Evolutionary conservation across 106 monocot species (phyloP).

Genomic region (Allium fistulosum): DNA sequence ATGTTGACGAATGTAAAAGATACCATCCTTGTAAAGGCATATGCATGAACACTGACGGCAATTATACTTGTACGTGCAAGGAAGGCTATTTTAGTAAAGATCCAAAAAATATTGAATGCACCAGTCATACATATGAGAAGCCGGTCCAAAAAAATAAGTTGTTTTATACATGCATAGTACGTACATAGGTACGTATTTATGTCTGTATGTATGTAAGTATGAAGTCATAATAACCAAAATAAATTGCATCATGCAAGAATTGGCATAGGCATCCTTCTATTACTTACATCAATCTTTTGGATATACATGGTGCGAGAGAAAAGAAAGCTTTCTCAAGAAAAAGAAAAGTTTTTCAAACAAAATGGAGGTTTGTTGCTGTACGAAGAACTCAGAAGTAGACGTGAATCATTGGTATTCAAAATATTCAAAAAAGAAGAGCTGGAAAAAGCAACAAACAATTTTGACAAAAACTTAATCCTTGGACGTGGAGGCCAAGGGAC

Average conservation of each 20-base stretch:
- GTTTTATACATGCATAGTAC: neutral
- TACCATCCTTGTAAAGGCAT: neutral
- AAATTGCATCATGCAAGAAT: neutral
- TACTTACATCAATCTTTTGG: neutral
- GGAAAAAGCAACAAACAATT: constrained; percentile 25
- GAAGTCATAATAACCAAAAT: neutral
- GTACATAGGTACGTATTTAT: neutral
- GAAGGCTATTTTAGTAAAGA: neutral
- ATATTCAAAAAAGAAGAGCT: constrained; percentile 6
- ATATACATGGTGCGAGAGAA: neutral
- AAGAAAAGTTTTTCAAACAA: constrained; percentile 16
- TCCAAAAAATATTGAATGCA: neutral
- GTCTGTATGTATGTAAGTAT: neutral
- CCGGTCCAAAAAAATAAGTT: neutral
- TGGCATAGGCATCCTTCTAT: neutral
- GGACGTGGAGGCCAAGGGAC: constrained; percentile 47
- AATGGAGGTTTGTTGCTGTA: constrained; percentile 24
- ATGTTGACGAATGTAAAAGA: neutral
- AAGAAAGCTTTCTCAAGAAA: constrained; percentile 3
- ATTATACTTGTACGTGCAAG: neutral
- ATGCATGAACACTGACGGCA: neutral
- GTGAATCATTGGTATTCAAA: neutral
- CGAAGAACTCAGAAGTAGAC: constrained; percentile 11
- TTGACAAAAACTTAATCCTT: constrained; percentile 15
- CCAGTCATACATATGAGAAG: neutral